Evolutionary conservation across 768 basidiomycete species (phyloP).

Genomic region (Melanogaster broomeanus): DNA sequence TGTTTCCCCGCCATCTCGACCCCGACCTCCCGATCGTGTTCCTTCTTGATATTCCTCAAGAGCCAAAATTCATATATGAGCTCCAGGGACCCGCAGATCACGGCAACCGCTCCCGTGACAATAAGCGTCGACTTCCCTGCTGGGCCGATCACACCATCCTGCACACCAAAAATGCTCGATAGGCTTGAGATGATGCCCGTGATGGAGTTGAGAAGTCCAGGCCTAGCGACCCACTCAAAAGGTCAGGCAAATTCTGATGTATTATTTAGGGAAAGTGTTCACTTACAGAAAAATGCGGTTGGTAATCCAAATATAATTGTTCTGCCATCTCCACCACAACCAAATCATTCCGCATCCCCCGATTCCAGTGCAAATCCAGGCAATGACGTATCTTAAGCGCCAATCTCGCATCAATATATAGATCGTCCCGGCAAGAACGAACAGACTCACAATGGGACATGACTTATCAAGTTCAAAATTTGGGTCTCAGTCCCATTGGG

Average conservation of each 20-base stretch:
- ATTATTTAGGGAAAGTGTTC: neutral
- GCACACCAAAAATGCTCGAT: constrained; percentile 49
- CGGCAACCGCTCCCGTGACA: constrained; percentile 42
- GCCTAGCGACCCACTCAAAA: constrained; percentile 37
- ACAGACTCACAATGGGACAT: constrained; percentile 47
- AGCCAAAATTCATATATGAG: constrained; percentile 48
- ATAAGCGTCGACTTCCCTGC: constrained; percentile 48
- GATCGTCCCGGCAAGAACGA: neutral
- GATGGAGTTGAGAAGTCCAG: constrained; percentile 56
- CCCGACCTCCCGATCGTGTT: constrained; percentile 45
- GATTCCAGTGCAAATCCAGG: constrained; percentile 53
- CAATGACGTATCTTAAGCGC: constrained; percentile 49
- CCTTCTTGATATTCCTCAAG: constrained; percentile 41
- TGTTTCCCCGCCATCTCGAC: constrained; percentile 43
- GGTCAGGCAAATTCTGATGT: constrained; percentile 2
- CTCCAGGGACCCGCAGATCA: constrained; percentile 43
- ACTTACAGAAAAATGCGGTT: constrained; percentile 59
- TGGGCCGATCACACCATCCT: constrained; percentile 45
- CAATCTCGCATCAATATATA: neutral
- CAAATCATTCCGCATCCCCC: constrained; percentile 56
- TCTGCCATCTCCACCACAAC: constrained; percentile 60
- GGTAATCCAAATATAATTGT: constrained; percentile 59
- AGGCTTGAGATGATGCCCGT: constrained; percentile 59
- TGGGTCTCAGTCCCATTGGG: constrained; percentile 32
- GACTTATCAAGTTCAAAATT: constrained; percentile 39